Conservation (phyloP, 768 basidiomycete species). For the Pleurotus eryngii region DNA sequence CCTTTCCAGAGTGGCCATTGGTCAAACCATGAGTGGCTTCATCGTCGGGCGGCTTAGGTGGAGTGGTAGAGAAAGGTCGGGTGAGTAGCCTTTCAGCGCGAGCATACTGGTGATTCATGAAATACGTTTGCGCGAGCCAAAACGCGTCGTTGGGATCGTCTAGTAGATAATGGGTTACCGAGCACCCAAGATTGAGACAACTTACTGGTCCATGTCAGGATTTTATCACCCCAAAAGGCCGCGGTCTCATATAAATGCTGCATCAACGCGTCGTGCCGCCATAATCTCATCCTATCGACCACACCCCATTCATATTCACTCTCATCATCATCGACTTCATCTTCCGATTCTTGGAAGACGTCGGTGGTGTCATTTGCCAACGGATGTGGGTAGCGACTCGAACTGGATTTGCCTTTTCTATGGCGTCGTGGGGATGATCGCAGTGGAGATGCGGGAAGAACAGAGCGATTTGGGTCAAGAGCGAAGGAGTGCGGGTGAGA, state of each 20-base stretch:
- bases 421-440: slow-evolving; percentile 63
- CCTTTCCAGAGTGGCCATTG: slow-evolving; percentile 51
- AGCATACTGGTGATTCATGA: slow-evolving; percentile 93
- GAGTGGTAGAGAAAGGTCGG: slow-evolving; percentile 69
- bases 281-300: slow-evolving; percentile 93
- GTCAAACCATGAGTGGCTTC: slow-evolving; percentile 25
- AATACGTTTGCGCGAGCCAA: slow-evolving; percentile 98
- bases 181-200: slow-evolving; percentile 23
- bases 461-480: slow-evolving; percentile 79
- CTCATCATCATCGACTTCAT: slow-evolving; percentile 54
- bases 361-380: slow-evolving; percentile 77
- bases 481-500: slow-evolving; percentile 46
- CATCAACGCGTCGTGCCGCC: slow-evolving; percentile 98
- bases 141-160: slow-evolving; percentile 98
- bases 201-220: slow-evolving; percentile 92
- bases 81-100: slow-evolving; percentile 90
- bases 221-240: slow-evolving; percentile 98
- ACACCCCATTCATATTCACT: slow-evolving; percentile 74
- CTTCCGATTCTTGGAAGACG: slow-evolving; percentile 68
- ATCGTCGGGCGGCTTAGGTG: slow-evolving; percentile 33
- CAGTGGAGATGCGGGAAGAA: slow-evolving; percentile 69
- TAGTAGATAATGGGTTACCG: slow-evolving; percentile 26
- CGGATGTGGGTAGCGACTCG: slow-evolving; percentile 54
- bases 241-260: slow-evolving; percentile 98
- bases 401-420: slow-evolving; percentile 51